Conservation (phyloP, 768 basidiomycete species). For the Trametes meyenii region DNA sequence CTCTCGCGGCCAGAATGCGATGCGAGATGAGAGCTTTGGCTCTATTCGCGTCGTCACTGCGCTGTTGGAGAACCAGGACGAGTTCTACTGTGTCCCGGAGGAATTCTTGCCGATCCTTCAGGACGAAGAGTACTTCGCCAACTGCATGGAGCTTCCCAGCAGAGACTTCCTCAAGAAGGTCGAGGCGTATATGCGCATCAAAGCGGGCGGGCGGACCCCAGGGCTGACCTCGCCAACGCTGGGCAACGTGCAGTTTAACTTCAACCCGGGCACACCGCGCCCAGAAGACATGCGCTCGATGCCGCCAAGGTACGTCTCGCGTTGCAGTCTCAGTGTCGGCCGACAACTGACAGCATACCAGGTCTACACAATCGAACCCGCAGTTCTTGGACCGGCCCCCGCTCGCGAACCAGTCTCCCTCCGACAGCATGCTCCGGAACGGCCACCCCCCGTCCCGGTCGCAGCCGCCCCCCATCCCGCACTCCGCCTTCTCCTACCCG, state of each 20-base stretch:
- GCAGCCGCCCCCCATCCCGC: constrained; percentile 42
- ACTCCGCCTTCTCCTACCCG: constrained; percentile 49
- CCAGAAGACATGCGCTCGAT: constrained; percentile 29
- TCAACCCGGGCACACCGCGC: constrained; percentile 34
- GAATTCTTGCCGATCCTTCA: constrained; percentile 86
- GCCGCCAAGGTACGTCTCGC: constrained; percentile 29
- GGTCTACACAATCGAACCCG: constrained; percentile 39
- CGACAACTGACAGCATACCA: constrained; percentile 27
- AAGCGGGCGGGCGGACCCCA: constrained; percentile 59
- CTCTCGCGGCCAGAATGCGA: constrained; percentile 80
- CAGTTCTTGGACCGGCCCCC: constrained; percentile 49
- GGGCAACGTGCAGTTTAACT: constrained; percentile 43
- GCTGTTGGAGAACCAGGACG: constrained; percentile 91
- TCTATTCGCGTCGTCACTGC: constrained; percentile 85
- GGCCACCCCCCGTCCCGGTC: constrained; percentile 35
- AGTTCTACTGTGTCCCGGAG: constrained; percentile 91
- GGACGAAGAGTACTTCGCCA: constrained; percentile 91
- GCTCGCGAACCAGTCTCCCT: constrained; percentile 41
- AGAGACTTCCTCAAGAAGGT: constrained; percentile 97
- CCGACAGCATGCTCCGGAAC: constrained; percentile 41
- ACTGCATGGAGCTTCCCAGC: constrained; percentile 83
- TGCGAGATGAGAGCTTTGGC: constrained; percentile 90
- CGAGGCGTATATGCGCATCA: constrained; percentile 84
- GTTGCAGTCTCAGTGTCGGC: background rate
- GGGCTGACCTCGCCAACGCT: constrained; percentile 40